Evolutionary conservation across 345 rosid species (phyloP).

Genomic region (Punica granatum): DNA sequence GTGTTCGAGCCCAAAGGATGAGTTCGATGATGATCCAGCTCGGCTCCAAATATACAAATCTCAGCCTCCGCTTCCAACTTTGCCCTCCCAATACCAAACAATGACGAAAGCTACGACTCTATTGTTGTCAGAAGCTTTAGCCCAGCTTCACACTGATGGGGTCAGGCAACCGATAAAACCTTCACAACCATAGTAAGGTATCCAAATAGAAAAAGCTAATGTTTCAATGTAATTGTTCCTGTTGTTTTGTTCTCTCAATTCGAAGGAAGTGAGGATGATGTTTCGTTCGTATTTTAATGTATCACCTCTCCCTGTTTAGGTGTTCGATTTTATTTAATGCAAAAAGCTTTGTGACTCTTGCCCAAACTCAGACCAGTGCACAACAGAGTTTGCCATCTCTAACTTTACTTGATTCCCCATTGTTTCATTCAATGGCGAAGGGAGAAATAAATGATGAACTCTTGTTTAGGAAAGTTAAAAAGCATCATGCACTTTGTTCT

Average conservation of each 20-base stretch:
- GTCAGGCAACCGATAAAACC: conserved; percentile 24
- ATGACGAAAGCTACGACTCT: conserved; percentile 29
- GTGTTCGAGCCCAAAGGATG: conserved; percentile 18
- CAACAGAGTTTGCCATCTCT: neutral
- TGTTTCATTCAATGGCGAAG: too few relatives aligned
- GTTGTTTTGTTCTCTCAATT: neutral
- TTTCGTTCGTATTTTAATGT: neutral
- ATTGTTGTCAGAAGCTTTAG: conserved; percentile 38
- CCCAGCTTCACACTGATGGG: conserved; percentile 35
- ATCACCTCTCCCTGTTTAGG: neutral
- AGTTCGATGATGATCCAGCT: conserved; percentile 44
- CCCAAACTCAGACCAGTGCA: neutral
- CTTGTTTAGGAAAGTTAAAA: neutral
- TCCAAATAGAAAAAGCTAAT: neutral
- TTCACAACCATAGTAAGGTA: conserved; percentile 19
- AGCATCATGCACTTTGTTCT: neutral
- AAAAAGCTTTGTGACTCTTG: neutral
- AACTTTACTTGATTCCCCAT: too few relatives aligned
- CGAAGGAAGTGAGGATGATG: neutral
- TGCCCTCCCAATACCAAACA: conserved; percentile 47
- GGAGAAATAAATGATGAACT: neutral
- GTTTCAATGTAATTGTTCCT: neutral
- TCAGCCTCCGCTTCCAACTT: conserved; percentile 65
- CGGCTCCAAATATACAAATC: conserved; percentile 69
- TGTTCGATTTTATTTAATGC: neutral